Base-by-base conservation (phyloP, 768 basidiomycete genomes). In the Austroboletus festivus region DNA sequence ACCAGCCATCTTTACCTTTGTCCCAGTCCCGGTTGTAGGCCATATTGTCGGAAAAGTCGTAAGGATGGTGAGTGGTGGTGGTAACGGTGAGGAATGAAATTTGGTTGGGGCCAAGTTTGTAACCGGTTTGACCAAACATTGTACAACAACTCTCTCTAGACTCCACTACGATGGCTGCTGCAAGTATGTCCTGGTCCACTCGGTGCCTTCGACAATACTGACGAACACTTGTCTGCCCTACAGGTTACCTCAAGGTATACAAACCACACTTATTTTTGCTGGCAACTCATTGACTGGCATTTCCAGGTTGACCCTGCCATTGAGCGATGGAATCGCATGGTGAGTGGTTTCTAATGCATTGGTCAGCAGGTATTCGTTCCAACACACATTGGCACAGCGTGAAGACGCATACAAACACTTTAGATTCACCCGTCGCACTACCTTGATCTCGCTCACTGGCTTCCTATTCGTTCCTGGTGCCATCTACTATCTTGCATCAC, bases 21-120 rank as follows among this genome's bases (percentile, higher is more conserved):
- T 90, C 88, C 89, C 90, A 91, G 74, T 91, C 88, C 55, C 90
- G 82, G 69, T 86, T 86, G 69, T 85, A 80, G 42, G 85, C 76
- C 86, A 89, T 87, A 48, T 46, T 20, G 57, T 47, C 23, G 42
- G 34, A 8, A 56, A 41, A 51, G 35, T 48, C 55, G 52, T 43
- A 47, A 50, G 63, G 54, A 48, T 33, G 31, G 13, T 33, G 31
- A 51, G 37, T 47, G 57, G 51, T 44, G 48, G 49, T 63, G 55
- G 48, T 57, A 54, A 67, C 57, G 28, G 28, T 12, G 28, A 41
- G 38, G 38, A 65, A 42, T 37, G 44, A 60, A 63, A 48, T 40
- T 55, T 38, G 43, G 46, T 12, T 26, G 46, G 38, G 13, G 42
- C 39, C 23, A 24, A 22, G 35, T n/a, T 7, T 19, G 22, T 42